These are phyloP conservation scores for Apiotrichum akiyoshidainum DNA, from an alignment of 1,284 basidiomycete species.

Conservation along the genomic window DNA sequence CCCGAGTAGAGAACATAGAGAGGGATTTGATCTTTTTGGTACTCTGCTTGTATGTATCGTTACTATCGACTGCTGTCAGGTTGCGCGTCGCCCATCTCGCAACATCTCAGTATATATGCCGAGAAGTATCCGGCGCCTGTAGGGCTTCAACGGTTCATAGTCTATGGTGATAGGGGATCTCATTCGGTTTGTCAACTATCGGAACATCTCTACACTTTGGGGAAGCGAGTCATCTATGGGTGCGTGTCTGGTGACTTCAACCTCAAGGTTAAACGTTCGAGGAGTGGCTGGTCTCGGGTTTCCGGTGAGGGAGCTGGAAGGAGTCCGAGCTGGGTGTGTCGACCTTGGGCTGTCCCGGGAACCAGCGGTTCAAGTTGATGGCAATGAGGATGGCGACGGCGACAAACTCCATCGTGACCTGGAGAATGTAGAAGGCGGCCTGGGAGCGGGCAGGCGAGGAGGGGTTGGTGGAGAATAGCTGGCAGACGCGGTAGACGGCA, in stretches of 20 bases:
- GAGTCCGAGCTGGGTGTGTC: background rate
- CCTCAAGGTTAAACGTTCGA: no score
- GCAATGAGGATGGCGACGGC: conserved; percentile 7
- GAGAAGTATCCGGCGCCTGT: no score
- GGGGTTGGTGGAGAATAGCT: conserved; percentile 19
- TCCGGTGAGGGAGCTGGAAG: background rate
- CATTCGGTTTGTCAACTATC: no score
- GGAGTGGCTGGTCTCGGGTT: background rate
- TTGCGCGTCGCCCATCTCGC: no score
- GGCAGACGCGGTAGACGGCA: conserved; percentile 24
- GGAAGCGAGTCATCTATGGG: no score
- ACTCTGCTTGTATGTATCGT: background rate
- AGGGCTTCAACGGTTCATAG: no score
- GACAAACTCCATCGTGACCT: conserved; percentile 13
- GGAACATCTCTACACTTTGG: no score
- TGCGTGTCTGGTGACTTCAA: no score
- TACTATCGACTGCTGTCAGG: no score
- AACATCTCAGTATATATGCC: no score
- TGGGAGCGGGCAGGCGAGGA: conserved; percentile 11
- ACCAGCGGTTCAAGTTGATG: conserved; percentile 14
- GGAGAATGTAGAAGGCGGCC: conserved; percentile 29
- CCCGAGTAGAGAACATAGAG: background rate
- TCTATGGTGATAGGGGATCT: no score
- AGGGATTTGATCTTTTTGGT: background rate
- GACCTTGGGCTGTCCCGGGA: conserved; percentile 4